Evolutionary conservation across 2,329 filamentous ascomycete genomes (phyloP).

Genomic region (Boeremia lycopersici): DNA sequence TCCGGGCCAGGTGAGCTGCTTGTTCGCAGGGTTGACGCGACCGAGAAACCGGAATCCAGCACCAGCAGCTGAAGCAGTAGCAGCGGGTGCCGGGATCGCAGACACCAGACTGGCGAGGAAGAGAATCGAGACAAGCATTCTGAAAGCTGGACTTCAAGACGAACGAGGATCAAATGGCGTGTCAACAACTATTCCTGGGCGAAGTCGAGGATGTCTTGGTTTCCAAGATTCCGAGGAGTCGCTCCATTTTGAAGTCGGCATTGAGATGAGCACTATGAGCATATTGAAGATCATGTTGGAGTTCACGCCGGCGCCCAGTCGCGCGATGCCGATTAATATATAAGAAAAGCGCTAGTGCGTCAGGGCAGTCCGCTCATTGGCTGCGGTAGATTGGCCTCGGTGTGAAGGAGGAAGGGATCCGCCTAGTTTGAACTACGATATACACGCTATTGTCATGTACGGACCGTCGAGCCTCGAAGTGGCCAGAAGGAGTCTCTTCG

Average conservation of each 20-base stretch:
- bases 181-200: background rate
- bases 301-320: background rate
- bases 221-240: background rate
- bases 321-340: conserved; percentile 7
- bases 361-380: background rate
- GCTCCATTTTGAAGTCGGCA: background rate
- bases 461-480: conserved; percentile 3
- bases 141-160: background rate
- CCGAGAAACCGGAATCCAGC: conserved; percentile 35
- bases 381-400: conserved; percentile 3
- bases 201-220: no score
- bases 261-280: conserved; percentile 5
- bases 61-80: conserved; percentile 6
- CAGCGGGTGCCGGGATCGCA: conserved; percentile 1
- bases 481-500: background rate
- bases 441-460: background rate
- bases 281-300: background rate
- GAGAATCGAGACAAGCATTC: conserved; percentile 5
- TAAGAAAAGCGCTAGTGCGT: background rate
- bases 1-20: conserved; percentile 54
- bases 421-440: background rate
- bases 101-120: conserved; percentile 5
- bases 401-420: conserved; percentile 4
- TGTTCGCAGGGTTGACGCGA: conserved; percentile 52
- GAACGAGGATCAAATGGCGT: background rate